These are phyloP conservation scores for Plasmodium reichenowi DNA, from an alignment of 169 alveolate genomes.

Conservation along the genomic window DNA sequence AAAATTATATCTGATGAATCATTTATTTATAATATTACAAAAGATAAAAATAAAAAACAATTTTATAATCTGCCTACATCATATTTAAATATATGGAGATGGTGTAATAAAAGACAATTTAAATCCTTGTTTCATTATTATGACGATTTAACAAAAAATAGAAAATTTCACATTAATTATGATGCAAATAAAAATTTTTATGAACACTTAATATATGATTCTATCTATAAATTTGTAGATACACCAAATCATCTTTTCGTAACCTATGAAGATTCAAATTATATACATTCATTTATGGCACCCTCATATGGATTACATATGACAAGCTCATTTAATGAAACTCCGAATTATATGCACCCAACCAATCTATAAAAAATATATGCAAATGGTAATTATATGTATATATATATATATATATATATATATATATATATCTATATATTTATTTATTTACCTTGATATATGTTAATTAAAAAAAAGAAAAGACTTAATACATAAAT, in stretches of 20 bases:
- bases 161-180: background rate
- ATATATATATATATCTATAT: slow-evolving; percentile 4
- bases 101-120: slow-evolving; percentile 77
- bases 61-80: slow-evolving; percentile 38
- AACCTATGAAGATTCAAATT: slow-evolving; percentile 51
- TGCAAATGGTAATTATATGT: background rate
- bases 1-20: slow-evolving; percentile 68
- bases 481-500: too few relatives aligned
- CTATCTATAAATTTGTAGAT: slow-evolving; percentile 46
- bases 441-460: background rate
- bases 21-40: slow-evolving; percentile 48
- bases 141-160: slow-evolving; percentile 4
- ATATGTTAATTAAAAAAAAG: too few relatives aligned
- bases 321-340: slow-evolving; percentile 51
- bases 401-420: slow-evolving; percentile 4
- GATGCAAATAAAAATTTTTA: slow-evolving; percentile 5
- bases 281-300: slow-evolving; percentile 33
- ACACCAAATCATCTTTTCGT: slow-evolving; percentile 58
- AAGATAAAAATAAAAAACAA: slow-evolving; percentile 25
- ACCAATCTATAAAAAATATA: slow-evolving; percentile 26
- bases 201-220: slow-evolving; percentile 24
- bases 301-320: slow-evolving; percentile 40
- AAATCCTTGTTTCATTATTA: slow-evolving; percentile 65
- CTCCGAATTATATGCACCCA: slow-evolving; percentile 52
- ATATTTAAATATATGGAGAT: slow-evolving; percentile 63